These are phyloP conservation scores for Trifolium subterraneum DNA, from an alignment of 306 rosid species.

Conservation along the genomic window DNA sequence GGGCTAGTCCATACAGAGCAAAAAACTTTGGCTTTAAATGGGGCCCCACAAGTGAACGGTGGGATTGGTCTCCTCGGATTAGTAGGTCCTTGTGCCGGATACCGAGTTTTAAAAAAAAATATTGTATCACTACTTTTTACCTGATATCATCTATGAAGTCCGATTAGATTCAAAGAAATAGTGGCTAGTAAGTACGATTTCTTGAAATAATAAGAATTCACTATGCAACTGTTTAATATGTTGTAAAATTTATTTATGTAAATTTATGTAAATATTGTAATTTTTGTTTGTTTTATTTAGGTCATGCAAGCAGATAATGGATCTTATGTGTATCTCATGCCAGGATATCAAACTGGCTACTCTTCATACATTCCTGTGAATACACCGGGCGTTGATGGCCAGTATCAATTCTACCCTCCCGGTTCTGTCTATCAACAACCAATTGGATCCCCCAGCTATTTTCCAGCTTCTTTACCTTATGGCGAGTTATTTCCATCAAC, in stretches of 20 bases:
- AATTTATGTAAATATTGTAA: too few species aligned
- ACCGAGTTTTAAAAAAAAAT: too few species aligned
- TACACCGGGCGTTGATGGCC: slow-evolving; percentile 63
- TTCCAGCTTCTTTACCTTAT: slow-evolving; percentile 50
- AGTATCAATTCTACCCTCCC: slow-evolving; percentile 62
- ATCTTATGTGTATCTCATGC: slow-evolving; percentile 75
- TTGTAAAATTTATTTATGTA: background rate
- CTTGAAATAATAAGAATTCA: slow-evolving; percentile 4
- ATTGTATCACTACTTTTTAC: background rate
- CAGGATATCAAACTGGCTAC: slow-evolving; percentile 74
- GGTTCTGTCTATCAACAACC: slow-evolving; percentile 62
- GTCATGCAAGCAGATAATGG: slow-evolving; percentile 90
- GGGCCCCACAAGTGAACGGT: too few species aligned
- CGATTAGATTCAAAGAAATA: slow-evolving; percentile 11
- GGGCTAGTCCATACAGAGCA: too few species aligned
- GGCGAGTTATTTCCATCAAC: slow-evolving; percentile 61
- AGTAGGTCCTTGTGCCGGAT: too few species aligned
- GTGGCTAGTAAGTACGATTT: slow-evolving; percentile 4
- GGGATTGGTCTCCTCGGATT: too few species aligned
- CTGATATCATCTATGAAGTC: background rate
- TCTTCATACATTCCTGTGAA: slow-evolving; percentile 55
- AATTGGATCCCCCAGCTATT: slow-evolving; percentile 59
- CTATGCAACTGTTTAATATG: background rate
- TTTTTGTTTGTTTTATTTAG: slow-evolving; percentile 57
- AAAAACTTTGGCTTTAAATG: too few species aligned